Percentiles rank a stretch among this genome's conserved stretches.
phyloP scores from a whole-genome alignment of 148 eudicot genomes.

The Rhododendron williamsianum region DNA sequence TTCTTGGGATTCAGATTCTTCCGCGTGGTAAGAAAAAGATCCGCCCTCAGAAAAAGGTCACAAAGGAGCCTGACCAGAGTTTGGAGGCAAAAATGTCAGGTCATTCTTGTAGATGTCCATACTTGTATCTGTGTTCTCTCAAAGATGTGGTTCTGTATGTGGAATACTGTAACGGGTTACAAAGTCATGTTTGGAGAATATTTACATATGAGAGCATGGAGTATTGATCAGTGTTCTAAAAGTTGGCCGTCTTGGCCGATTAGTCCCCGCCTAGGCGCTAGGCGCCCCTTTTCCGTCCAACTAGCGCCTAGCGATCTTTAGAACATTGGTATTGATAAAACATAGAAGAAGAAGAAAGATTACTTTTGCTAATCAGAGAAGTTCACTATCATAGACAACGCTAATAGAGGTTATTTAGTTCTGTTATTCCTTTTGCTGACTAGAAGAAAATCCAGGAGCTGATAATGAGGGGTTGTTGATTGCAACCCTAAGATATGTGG shows the following conservation, averaged over 20 bases:
- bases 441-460: background rate
- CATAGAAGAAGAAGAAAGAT: background rate
- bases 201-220: background rate
- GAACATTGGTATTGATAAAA: background rate
- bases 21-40: conserved; percentile 42
- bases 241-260: too few species aligned
- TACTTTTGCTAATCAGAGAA: background rate
- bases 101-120: conserved; percentile 6
- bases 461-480: background rate
- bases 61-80: conserved; percentile 72
- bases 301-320: too few species aligned
- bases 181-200: background rate
- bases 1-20: conserved; percentile 57
- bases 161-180: background rate
- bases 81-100: conserved; percentile 66
- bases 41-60: conserved; percentile 25
- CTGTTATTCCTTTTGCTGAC: background rate
- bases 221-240: too few species aligned
- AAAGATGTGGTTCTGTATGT: background rate
- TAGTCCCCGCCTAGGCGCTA: too few species aligned
- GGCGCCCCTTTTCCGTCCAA: too few species aligned
- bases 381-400: background rate
- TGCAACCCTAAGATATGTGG: background rate
- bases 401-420: background rate
- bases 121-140: background rate